Base-by-base conservation (phyloP, 345 rosid species). In the rapeseed (Brassica napus) region DNA sequence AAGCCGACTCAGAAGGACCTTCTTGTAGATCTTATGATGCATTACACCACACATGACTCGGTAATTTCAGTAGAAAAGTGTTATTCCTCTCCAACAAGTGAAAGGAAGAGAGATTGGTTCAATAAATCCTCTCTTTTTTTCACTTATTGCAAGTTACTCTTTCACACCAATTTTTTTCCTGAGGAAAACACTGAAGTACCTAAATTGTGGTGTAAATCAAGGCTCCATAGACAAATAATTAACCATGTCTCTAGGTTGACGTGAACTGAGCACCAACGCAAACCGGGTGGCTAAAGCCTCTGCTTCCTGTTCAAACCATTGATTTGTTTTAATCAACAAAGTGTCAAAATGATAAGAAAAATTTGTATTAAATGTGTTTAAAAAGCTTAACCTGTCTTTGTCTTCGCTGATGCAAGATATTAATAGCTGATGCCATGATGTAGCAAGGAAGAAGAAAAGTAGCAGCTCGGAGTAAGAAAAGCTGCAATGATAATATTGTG, bases 391-490 rank as follows among this genome's bases (percentile, higher is more conserved):
- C 98, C 91, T 91, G 98, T 86, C 94, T 89, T 74, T 92, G 94
- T 79, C 97, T 86, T 39, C 98, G 86, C 1, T 89, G 94, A 80
- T 96, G 98, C 84, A 96, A 79, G 72, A 92, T 88, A 81, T 93
- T 89, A 72, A 96, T 88, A 55, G 97, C 97, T 97, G 98, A 92
- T 30, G 97, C 98, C 99, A 96, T 96, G 77, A 96, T 93, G 84
- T 96, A 96, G 82, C 99, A 96, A 11, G 99, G 97, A 73, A 96
- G 87, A 83, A 91, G 94, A 83, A 93, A 89, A 18, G 89, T 90
- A 60, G 87, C 89, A n/a, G 92, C 87, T 16, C 92, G 87, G 55
- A 86, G 87, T 83, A 95, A 81, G 87, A 92, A 95, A 85, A 89
- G 87, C 99, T 95, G 91, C 72, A 71, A 70, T 75, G 11, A 39